Percentiles rank a stretch among this genome's conserved stretches.
Evolutionary conservation across 257 asterid species (phyloP).

Genomic region (Plantago ovata): DNA sequence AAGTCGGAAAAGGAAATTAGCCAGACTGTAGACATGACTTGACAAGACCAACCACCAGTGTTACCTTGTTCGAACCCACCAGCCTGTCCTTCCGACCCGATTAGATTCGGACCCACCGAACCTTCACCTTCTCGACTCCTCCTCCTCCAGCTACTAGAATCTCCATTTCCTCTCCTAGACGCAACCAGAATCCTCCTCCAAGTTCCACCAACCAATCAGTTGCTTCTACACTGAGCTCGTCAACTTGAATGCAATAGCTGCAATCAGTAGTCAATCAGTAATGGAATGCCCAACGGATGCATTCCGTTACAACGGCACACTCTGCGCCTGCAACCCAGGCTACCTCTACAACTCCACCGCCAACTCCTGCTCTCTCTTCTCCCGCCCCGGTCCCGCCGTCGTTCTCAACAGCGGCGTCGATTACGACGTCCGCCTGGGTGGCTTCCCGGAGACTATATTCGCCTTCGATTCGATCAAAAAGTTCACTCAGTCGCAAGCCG

Average conservation of each 20-base stretch:
- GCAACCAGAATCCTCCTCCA: neutral
- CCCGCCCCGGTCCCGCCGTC: conserved; percentile 26
- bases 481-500: conserved; percentile 91
- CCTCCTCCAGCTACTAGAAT: neutral
- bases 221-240: neutral
- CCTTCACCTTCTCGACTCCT: neutral
- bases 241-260: neutral
- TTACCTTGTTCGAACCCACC: no score
- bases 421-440: conserved; percentile 34
- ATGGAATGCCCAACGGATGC: conserved; percentile 60
- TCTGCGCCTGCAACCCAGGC: conserved; percentile 84
- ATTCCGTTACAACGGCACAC: conserved; percentile 52
- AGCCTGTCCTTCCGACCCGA: no score
- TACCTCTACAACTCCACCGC: conserved; percentile 34
- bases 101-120: no score
- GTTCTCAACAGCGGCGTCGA: conserved; percentile 63
- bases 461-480: conserved; percentile 67
- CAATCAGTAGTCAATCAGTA: neutral
- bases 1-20: no score
- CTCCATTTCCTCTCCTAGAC: neutral
- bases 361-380: conserved; percentile 49
- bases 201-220: neutral
- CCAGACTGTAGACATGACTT: no score
- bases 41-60: no score
- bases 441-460: conserved; percentile 61